phyloP scores from a whole-genome alignment of 192 early-diverging fungal genomes.

The Umbelopsis sp. region DNA sequence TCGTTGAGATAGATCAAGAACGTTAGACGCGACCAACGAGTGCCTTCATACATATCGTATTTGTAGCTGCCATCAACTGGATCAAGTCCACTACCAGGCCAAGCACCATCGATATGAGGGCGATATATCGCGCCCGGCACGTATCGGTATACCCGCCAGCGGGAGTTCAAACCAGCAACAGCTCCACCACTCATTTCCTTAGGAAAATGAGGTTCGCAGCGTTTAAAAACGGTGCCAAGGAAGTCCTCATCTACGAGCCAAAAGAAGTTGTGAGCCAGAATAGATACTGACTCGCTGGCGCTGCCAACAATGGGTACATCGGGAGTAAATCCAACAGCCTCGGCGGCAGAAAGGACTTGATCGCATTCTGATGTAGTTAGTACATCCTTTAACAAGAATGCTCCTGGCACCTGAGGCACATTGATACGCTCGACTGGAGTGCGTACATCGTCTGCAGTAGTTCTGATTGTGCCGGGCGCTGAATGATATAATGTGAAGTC shows the following conservation, averaged over 20 bases:
- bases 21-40: constrained; percentile 38
- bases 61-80: constrained; percentile 56
- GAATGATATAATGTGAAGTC: constrained; percentile 64
- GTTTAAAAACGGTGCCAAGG: constrained; percentile 49
- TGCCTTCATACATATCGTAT: constrained; percentile 59
- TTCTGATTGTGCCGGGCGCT: constrained; percentile 52
- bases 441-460: constrained; percentile 33
- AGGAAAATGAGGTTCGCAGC: constrained; percentile 56
- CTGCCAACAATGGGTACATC: constrained; percentile 61
- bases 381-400: constrained; percentile 59
- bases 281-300: constrained; percentile 52
- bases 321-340: constrained; percentile 63
- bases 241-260: constrained; percentile 68
- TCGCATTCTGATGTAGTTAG: constrained; percentile 56
- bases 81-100: constrained; percentile 63
- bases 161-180: constrained; percentile 59
- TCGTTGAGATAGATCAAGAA: constrained; percentile 52
- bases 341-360: constrained; percentile 59
- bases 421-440: constrained; percentile 45
- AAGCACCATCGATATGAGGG: constrained; percentile 67
- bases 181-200: constrained; percentile 43
- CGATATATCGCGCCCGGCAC: constrained; percentile 67
- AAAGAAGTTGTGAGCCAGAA: constrained; percentile 69
- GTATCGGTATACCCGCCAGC: constrained; percentile 70
- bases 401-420: constrained; percentile 59